Percentiles rank a stretch among this genome's conserved stretches.
Conservation (phyloP, 2,329 filamentous ascomycete species). For the Calonectria naviculata region DNA sequence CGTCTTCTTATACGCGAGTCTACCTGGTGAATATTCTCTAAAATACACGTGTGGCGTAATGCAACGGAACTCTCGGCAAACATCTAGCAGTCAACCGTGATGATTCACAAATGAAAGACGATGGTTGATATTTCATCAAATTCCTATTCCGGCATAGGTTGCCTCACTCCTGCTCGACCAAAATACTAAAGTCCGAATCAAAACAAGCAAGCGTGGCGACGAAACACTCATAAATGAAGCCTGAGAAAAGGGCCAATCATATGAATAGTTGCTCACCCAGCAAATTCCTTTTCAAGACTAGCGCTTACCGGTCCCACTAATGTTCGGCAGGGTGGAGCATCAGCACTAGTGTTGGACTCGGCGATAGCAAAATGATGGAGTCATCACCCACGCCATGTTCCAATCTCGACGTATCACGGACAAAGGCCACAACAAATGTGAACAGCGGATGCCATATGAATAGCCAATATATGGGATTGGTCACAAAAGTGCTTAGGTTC, state of each 20-base stretch:
- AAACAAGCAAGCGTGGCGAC: too few species aligned
- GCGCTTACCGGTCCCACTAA: neutral
- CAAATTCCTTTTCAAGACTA: neutral
- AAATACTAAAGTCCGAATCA: neutral
- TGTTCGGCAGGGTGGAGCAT: too few species aligned
- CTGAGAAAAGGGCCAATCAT: neutral
- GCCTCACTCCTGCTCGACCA: too few species aligned
- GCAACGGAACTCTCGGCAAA: neutral
- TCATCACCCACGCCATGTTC: too few species aligned
- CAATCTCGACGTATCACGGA: too few species aligned
- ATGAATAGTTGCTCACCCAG: neutral
- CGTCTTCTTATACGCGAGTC: neutral
- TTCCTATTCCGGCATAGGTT: neutral
- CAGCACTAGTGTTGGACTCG: too few species aligned
- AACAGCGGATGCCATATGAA: too few species aligned
- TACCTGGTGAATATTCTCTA: neutral
- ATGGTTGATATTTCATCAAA: neutral
- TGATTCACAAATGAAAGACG: neutral
- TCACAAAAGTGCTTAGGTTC: too few species aligned
- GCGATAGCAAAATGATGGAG: too few species aligned
- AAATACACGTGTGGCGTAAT: neutral
- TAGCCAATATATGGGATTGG: too few species aligned
- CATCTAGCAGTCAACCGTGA: neutral
- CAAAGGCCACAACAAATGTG: too few species aligned
- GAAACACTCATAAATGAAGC: neutral